Evolutionary conservation across 495 filamentous ascomycete species (phyloP).

Genomic region (Sordaria brevicollis): DNA sequence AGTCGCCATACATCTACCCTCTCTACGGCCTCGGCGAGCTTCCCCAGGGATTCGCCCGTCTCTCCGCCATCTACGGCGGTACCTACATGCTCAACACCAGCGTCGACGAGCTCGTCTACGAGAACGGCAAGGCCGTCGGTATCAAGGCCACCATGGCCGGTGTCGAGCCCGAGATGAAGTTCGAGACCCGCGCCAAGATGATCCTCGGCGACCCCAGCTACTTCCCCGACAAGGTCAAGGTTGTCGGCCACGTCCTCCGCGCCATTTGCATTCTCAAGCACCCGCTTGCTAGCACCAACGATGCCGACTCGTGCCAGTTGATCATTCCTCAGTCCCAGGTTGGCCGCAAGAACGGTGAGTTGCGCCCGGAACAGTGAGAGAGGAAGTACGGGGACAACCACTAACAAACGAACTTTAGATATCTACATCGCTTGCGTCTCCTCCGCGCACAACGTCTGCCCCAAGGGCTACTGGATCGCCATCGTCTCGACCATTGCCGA

Average conservation of each 20-base stretch:
- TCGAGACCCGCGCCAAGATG: slow-evolving; percentile 90
- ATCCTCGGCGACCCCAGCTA: slow-evolving; percentile 95
- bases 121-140: slow-evolving; percentile 68
- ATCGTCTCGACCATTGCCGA: slow-evolving; percentile 98
- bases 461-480: slow-evolving; percentile 97
- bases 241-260: slow-evolving; percentile 81
- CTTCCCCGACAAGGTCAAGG: slow-evolving; percentile 80
- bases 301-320: slow-evolving; percentile 83
- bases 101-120: slow-evolving; percentile 81
- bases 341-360: slow-evolving; percentile 80
- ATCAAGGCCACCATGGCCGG: slow-evolving; percentile 96
- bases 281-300: slow-evolving; percentile 75
- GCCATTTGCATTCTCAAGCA: slow-evolving; percentile 97
- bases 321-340: slow-evolving; percentile 98
- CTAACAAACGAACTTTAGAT: slow-evolving; percentile 40
- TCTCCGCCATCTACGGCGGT: slow-evolving; percentile 95
- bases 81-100: slow-evolving; percentile 98
- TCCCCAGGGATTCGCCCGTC: slow-evolving; percentile 93
- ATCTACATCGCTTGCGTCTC: slow-evolving; percentile 98
- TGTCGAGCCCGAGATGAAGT: slow-evolving; percentile 79
- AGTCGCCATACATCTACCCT: slow-evolving; percentile 98
- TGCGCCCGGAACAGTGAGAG: no score
- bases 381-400: background rate
- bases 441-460: slow-evolving; percentile 94
- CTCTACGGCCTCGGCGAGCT: slow-evolving; percentile 96